Conservation (phyloP, 2,329 filamentous ascomycete species). For the Claviceps sp. region DNA sequence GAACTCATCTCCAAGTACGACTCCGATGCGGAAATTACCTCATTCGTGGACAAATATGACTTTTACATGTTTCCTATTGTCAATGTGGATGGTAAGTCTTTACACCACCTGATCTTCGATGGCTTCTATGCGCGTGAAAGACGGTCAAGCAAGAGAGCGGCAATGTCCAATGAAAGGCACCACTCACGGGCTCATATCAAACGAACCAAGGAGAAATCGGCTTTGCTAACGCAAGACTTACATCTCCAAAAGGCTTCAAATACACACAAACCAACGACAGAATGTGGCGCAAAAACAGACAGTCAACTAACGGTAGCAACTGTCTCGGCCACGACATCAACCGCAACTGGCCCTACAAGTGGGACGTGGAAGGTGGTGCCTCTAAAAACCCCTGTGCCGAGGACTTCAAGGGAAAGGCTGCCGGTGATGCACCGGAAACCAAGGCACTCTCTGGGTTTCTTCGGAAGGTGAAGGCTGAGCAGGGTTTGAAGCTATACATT, state of each 20-base stretch:
- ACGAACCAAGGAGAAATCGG: no score
- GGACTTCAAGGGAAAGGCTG: slow-evolving; percentile 29
- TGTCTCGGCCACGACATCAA: slow-evolving; percentile 45
- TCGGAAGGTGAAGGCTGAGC: slow-evolving; percentile 17
- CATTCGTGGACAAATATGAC: slow-evolving; percentile 47
- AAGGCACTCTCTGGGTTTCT: slow-evolving; percentile 28
- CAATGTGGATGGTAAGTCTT: slow-evolving; percentile 41
- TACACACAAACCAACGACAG: slow-evolving; percentile 43
- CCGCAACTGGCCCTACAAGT: slow-evolving; percentile 46
- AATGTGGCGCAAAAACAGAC: slow-evolving; percentile 49
- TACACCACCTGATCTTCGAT: no score
- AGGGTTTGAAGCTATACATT: slow-evolving; percentile 47
- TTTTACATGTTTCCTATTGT: slow-evolving; percentile 52
- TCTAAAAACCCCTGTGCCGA: slow-evolving; percentile 38
- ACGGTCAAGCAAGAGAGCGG: background rate
- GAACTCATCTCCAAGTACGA: slow-evolving; percentile 34
- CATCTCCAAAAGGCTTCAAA: slow-evolving; percentile 31
- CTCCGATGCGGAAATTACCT: slow-evolving; percentile 21
- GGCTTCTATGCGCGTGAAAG: background rate
- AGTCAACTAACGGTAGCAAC: slow-evolving; percentile 17
- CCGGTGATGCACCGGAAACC: slow-evolving; percentile 39
- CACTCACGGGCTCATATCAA: no score
- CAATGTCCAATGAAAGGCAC: background rate
- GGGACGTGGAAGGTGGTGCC: slow-evolving; percentile 32
- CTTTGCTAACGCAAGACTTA: no score